A percentile compares a stretch with the other conserved stretches of the same genome.
Evolutionary conservation across 768 basidiomycete species (phyloP).

Genomic region (Grammothele lineata): DNA sequence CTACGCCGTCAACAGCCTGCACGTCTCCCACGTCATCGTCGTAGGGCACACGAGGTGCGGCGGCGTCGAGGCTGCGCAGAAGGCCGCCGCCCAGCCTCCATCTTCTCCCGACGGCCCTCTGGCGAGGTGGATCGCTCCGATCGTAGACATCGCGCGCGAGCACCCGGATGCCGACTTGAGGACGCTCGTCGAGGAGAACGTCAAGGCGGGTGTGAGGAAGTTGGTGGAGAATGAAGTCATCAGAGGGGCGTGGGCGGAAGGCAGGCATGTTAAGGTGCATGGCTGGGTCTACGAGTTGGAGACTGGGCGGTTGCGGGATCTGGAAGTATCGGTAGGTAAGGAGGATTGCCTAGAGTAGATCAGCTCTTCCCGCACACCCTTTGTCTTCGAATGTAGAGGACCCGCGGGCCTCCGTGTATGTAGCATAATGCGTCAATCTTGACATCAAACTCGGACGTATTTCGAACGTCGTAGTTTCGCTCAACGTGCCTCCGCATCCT

Average conservation of each 20-base stretch:
- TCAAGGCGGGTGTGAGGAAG: constrained; percentile 49
- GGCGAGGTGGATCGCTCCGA: constrained; percentile 67
- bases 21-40: constrained; percentile 77
- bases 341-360: too few relatives aligned
- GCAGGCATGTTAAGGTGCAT: constrained; percentile 28
- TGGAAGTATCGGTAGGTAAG: too few relatives aligned
- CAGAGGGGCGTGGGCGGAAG: constrained; percentile 23
- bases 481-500: too few relatives aligned
- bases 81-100: constrained; percentile 36
- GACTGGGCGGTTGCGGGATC: constrained; percentile 53
- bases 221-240: constrained; percentile 28
- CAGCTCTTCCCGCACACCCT: too few relatives aligned
- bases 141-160: constrained; percentile 44
- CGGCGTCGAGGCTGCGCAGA: constrained; percentile 51
- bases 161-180: constrained; percentile 1
- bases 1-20: constrained; percentile 67
- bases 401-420: too few relatives aligned
- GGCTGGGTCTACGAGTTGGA: constrained; percentile 68
- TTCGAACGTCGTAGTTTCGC: too few relatives aligned
- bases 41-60: constrained; percentile 85
- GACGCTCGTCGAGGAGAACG: constrained; percentile 25
- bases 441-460: too few relatives aligned
- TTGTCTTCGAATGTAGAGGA: too few relatives aligned
- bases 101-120: constrained; percentile 36
- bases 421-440: too few relatives aligned